Base-by-base conservation (phyloP, 768 basidiomycete species). In the Coprinopsis strossmayeri region DNA sequence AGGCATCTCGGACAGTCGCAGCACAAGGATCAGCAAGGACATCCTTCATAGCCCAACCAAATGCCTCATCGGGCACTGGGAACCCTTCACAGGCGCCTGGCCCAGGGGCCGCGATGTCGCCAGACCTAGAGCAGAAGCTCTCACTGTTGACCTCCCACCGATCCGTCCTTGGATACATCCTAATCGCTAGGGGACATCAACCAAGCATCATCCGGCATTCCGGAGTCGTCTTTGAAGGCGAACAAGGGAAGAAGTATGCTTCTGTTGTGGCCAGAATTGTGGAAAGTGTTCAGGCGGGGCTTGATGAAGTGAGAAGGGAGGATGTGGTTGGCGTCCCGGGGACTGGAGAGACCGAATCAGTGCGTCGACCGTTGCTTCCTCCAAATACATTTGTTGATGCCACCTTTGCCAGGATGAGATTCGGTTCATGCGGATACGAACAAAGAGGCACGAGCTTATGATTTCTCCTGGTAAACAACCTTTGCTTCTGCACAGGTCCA, bases 401-500 rank as follows among this genome's bases (percentile, higher is more conserved):
- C 38, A 28, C 34, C 44, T 24, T 51, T 41, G 12, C 2, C 55
- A 94, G 91, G 92, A 94, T 61, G 85, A 90, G 21, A 74, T 95
- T 38, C 78, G 81, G 51, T 90, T 95, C 59, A 82, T 96, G 79
- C 72, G 92, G 50, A 91, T 95, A 67, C 79, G 93, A 42, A 95
- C 93, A 50, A 89, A 81, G 61, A 77, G 87, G 45, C 93, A 96
- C 63, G 93, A 95, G 60, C 71, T 96, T 49, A 88, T 96, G 85
- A 92, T 96, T 52, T 90, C 93, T 2, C 93, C 93, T 49, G 88
- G 93, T 91, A 12, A 5, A 27, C 3, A 15, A 28, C n/a, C 21
- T n/a, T 10, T 45, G 15, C 20, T 17, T 26, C 3, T 5, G 27
- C 15, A 18, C 27, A 5, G 25, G 7, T 28, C 30, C 28, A 12